These are phyloP conservation scores for Phytophthora colocasiae DNA, from an alignment of 352 stramenopile species.

Conservation along the genomic window DNA sequence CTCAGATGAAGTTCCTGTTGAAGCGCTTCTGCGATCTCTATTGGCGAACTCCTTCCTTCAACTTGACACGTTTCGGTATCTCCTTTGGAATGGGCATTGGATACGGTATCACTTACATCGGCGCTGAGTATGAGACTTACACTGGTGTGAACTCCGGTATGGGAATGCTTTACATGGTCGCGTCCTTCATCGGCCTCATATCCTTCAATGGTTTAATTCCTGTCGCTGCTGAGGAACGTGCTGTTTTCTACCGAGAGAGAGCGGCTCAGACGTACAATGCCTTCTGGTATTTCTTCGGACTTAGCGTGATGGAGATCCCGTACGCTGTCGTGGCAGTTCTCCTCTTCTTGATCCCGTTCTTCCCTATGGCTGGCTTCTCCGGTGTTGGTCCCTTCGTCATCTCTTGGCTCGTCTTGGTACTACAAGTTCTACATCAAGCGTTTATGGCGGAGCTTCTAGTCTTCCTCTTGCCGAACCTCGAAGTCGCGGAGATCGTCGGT, in stretches of 20 bases:
- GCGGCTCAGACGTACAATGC: constrained; percentile 18
- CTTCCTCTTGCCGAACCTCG: constrained; percentile 41
- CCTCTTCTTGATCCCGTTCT: constrained; percentile 20
- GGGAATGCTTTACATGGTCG: constrained; percentile 29
- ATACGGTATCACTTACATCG: constrained; percentile 62
- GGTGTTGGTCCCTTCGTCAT: constrained; percentile 30
- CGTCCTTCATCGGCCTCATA: constrained; percentile 4
- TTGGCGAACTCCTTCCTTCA: constrained; percentile 21
- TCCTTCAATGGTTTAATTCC: constrained; percentile 19
- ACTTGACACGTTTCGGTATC: constrained; percentile 40
- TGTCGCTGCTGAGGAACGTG: background rate
- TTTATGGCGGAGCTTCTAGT: constrained; percentile 39
- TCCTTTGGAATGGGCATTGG: constrained; percentile 62
- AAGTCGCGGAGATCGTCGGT: constrained; percentile 29
- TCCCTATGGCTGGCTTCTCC: constrained; percentile 33
- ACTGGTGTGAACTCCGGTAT: constrained; percentile 41
- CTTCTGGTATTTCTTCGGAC: constrained; percentile 19
- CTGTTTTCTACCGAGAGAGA: constrained; percentile 16
- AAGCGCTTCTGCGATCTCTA: constrained; percentile 24
- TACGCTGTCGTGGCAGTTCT: constrained; percentile 8
- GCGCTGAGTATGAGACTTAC: constrained; percentile 37
- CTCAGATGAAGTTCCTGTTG: constrained; percentile 20
- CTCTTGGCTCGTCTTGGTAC: constrained; percentile 18
- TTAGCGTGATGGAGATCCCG: constrained; percentile 20
- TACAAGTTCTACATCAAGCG: constrained; percentile 35